Percentiles rank a stretch among this genome's conserved stretches.
Evolutionary conservation across 148 eudicot genomes (phyloP).

Genomic region (Rhododendron williamsianum): DNA sequence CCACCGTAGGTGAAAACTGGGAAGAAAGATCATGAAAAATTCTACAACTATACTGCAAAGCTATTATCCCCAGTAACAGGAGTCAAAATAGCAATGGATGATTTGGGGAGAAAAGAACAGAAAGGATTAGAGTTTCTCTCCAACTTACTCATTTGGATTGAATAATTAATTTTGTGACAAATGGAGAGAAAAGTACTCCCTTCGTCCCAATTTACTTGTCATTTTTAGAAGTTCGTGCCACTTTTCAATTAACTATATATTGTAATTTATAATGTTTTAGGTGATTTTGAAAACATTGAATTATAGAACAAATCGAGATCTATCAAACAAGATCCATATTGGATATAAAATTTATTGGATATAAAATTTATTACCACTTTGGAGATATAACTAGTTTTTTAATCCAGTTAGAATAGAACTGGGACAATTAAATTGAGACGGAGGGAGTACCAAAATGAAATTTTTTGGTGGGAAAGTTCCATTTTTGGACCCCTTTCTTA

Average conservation of each 20-base stretch:
- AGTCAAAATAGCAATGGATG: background rate
- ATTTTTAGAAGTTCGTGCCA: too few relatives aligned
- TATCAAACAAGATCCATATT: too few relatives aligned
- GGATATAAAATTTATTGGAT: too few relatives aligned
- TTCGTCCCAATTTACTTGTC: too few relatives aligned
- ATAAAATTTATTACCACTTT: too few relatives aligned
- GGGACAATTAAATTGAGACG: too few relatives aligned
- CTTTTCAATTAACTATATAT: too few relatives aligned
- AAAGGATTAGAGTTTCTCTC: background rate
- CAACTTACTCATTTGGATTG: background rate
- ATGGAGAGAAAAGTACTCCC: background rate
- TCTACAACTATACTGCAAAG: background rate
- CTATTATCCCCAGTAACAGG: background rate
- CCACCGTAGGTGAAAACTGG: background rate
- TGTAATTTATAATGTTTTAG: too few relatives aligned
- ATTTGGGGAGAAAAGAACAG: background rate
- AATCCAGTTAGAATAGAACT: too few relatives aligned
- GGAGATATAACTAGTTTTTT: too few relatives aligned
- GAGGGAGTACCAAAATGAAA: background rate
- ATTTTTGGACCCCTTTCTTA: background rate
- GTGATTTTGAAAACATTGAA: too few relatives aligned
- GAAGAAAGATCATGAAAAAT: background rate
- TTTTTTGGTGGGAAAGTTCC: background rate
- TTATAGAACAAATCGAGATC: too few relatives aligned
- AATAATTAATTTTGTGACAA: background rate